phyloP scores from a whole-genome alignment of 164 flowering plant species.

The Litsea cubeba region DNA sequence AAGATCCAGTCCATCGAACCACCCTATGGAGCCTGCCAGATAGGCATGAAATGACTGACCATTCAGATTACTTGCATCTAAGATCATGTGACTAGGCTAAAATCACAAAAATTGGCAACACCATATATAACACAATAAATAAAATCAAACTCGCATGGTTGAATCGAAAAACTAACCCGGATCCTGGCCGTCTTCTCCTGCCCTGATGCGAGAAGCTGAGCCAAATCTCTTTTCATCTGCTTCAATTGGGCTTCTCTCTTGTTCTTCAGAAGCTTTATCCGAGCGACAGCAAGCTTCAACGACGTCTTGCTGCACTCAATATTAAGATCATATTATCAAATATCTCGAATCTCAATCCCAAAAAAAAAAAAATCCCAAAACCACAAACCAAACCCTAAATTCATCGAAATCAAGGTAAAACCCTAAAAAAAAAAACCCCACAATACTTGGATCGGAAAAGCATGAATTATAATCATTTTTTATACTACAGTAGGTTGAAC shows the following conservation, averaged over 20 bases:
- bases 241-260: conserved; percentile 59
- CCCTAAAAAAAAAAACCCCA: neutral
- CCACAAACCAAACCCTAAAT: conserved; percentile 9
- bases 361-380: conserved; percentile 6
- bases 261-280: conserved; percentile 83
- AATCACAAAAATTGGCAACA: no score
- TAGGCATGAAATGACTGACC: no score
- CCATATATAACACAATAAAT: no score
- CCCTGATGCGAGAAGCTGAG: conserved; percentile 78
- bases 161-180: conserved; percentile 41
- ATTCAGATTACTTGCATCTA: no score
- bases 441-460: neutral
- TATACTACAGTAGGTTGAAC: neutral
- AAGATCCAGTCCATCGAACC: no score
- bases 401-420: neutral
- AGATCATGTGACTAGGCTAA: no score
- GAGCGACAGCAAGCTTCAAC: conserved; percentile 63
- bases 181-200: conserved; percentile 79
- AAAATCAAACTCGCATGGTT: neutral
- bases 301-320: conserved; percentile 66
- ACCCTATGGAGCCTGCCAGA: no score
- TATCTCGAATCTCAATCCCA: neutral
- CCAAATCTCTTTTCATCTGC: conserved; percentile 76
- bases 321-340: neutral
- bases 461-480: neutral